These are phyloP conservation scores for Aspergillus arachidicola DNA, from an alignment of 2,329 filamentous ascomycete species.

Conservation along the genomic window DNA sequence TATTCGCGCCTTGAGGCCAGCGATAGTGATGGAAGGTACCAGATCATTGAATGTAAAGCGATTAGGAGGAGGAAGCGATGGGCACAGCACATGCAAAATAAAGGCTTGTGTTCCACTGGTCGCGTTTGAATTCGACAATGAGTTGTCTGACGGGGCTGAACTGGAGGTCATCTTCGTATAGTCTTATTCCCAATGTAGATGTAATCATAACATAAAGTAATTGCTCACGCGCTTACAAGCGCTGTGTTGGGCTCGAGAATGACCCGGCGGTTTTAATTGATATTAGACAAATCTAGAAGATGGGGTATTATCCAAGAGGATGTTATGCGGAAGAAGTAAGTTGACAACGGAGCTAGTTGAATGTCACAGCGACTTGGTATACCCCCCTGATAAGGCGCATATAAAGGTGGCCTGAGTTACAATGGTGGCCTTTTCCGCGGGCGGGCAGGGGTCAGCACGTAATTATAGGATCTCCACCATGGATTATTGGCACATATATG, in stretches of 20 bases:
- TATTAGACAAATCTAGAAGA: neutral
- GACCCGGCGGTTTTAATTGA: neutral
- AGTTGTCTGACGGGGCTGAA: conserved; percentile 2
- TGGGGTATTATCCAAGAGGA: neutral
- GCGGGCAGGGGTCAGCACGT: neutral
- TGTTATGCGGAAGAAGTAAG: neutral
- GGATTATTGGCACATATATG: neutral
- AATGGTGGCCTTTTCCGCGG: conserved; percentile 20
- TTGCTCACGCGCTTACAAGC: conserved; percentile 3
- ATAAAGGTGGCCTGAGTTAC: conserved; percentile 9
- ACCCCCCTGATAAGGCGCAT: neutral
- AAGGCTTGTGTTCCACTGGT: conserved; percentile 18
- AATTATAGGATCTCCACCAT: neutral
- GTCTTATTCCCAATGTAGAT: neutral
- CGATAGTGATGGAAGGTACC: conserved; percentile 49
- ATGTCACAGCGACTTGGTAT: conserved; percentile 5
- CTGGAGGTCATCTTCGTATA: conserved; percentile 14
- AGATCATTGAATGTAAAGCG: conserved; percentile 43
- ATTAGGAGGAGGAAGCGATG: conserved; percentile 39
- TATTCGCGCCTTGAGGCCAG: conserved; percentile 56
- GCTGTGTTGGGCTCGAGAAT: neutral
- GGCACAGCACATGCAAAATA: conserved; percentile 44
- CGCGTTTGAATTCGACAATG: neutral
- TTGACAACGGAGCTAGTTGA: neutral
- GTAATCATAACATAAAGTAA: neutral